Base-by-base conservation (phyloP, 179 eudicot species). In the Camellia oleifera region DNA sequence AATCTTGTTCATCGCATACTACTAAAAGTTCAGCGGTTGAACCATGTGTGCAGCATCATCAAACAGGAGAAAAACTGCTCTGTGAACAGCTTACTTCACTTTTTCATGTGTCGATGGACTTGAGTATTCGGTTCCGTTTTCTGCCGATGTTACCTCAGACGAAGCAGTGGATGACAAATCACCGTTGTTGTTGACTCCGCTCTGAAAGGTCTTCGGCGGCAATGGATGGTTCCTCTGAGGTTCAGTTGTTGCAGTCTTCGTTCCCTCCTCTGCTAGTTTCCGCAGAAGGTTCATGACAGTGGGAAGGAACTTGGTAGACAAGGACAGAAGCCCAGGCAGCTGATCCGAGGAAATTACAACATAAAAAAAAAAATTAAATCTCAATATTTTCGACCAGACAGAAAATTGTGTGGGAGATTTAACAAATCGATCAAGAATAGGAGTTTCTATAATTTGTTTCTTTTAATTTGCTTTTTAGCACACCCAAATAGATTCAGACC, bases 261-360 rank as follows among this genome's bases (percentile, higher is more conserved):
- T 89, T 75, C 97, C 99, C 61, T 91, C 93, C 78, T 93, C 99
- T 7, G 99, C 99, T 72, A 97, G 85, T 84, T 87, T 92, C 79
- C 85, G 91, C 32, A 97, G 95, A 85, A 97, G 88, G 86, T 88
- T 93, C 95, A 91, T 94, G 73, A 93, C 88, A 7, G 97, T 95
- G 6, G 99, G 99, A 70, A 97, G 88, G 74, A 97, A 86, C 89
- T 88, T 93, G 73, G 98, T 89, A 46, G 98, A 97, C 72, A 97
- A 63, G 32, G 99, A 92, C 45, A 95, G 88, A 76, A 93, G 81
- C 81, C 98, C 97, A 45, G 99, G 97, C 83, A 97, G 92, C 99
- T 97, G 97, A 26, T 32, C 40, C 40, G 40, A 32, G 40, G 40
- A 32, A 32, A 32, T 32, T 32, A 32, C 40, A 32, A 32, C 40